Evolutionary conservation across 2,329 filamentous ascomycete genomes (phyloP), one percentile per base, ranked within the genome.

Genomic region (Emmonsia crescens): DNA sequence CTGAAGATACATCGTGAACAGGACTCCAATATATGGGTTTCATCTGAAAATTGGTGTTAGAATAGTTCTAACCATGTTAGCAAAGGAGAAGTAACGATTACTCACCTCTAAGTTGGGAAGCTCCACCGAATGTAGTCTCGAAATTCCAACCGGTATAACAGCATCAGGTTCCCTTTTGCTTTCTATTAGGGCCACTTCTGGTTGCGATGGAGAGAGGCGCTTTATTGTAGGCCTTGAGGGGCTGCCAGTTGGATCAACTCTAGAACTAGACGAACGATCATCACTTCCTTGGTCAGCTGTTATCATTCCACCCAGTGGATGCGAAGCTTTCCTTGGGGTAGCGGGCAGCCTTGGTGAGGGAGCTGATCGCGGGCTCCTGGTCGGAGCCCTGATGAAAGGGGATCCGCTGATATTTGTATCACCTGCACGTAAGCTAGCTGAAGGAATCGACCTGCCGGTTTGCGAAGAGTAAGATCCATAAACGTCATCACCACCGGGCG

Each of bases 1-100:
- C 91, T 42, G 86, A 80, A 6, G 90, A 88, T 38, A 95, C 83
- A 70, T 97, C 94, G 68, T 96, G 91, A 38, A 97, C 83, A 8
- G 94, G 93, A 21, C 88, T 92, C 94, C 94, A 99, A 72, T 99
- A 99, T 63, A 97, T 96, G 0, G 94, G 94, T 73, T 92, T 90
- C 91, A 99, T 96, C 69, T 89, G 82, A 14, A 46, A 40, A 19
- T 33, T 64, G 71, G 71, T 69, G 42, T 55, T 21, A 46, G 14
- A 21, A 59, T 46, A 51, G 51, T 21, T 42, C 8, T 40, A 12
- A 64, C 27, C 61, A 57, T 27, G 24, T 19, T 8, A 38, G 19
- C 6, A 46, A 29, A 58, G 31, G 57, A 40, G 21, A 59, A 36
- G 52, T 8, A 33, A 40, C n/a, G 38, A 27, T 4, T 3, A 38